Evolutionary conservation across 1,284 basidiomycete species (phyloP).

Genomic region (Apiotrichum domesticum): DNA sequence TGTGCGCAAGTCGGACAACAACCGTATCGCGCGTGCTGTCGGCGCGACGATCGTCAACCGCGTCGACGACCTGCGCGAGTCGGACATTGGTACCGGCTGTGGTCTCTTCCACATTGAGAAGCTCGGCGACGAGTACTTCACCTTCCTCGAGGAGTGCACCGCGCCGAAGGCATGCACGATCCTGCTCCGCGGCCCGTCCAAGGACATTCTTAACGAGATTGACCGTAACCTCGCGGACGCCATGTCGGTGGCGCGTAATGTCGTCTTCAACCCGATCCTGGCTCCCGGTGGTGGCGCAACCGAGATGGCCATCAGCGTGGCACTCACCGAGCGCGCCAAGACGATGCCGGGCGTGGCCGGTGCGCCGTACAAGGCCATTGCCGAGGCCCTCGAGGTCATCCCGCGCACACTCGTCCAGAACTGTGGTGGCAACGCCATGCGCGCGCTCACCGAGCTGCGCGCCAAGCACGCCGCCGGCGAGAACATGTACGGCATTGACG

Average conservation of each 20-base stretch:
- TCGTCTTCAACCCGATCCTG: conserved; percentile 88
- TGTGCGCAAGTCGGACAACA: conserved; percentile 97
- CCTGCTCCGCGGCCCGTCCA: conserved; percentile 93
- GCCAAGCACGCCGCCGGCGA: conserved; percentile 93
- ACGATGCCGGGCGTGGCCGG: conserved; percentile 77
- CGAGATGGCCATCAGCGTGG: conserved; percentile 94
- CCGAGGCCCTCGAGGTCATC: conserved; percentile 96
- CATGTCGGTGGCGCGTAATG: conserved; percentile 95
- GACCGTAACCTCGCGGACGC: conserved; percentile 97
- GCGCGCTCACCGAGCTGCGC: conserved; percentile 77
- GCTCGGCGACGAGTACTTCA: conserved; percentile 98
- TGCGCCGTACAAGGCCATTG: conserved; percentile 84
- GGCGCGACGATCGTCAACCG: conserved; percentile 97
- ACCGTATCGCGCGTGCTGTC: conserved; percentile 90
- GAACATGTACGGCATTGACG: conserved; percentile 86
- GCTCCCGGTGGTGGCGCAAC: conserved; percentile 94
- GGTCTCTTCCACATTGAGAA: conserved; percentile 96
- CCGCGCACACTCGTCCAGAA: conserved; percentile 94
- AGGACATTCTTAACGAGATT: conserved; percentile 97
- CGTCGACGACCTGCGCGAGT: conserved; percentile 86
- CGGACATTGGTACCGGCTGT: conserved; percentile 86
- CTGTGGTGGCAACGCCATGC: conserved; percentile 88
- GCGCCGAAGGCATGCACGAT: conserved; percentile 98
- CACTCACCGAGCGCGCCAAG: conserved; percentile 75
- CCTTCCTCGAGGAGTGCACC: conserved; percentile 87